Base-by-base conservation (phyloP, 805 yeast genomes). In the Candida maltosa region DNA sequence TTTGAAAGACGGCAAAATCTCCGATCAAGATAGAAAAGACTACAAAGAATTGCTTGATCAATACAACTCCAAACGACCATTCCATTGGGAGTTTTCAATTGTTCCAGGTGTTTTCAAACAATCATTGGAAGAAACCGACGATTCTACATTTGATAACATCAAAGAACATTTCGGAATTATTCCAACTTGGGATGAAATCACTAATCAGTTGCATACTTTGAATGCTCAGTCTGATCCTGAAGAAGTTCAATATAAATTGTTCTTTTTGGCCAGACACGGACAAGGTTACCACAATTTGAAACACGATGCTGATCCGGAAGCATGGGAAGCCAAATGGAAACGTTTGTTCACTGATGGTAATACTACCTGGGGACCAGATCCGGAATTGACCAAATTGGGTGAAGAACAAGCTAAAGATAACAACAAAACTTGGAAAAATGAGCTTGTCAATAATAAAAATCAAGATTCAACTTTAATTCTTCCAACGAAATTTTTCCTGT, bases 201-300 rank as follows among this genome's bases (percentile, higher is more conserved):
- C 49, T 20, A 26, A 24, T 1, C 56, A 61, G 21, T 35, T 76
- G 20, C 44, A 49, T 1, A 38, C 48, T 8, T 52, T 76, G 42
- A 74, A 73, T 41, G n/a, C n/a, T n/a, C 34, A 37, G 2, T 29
- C 46, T 5, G 65, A 70, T 14, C 39, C 44, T 0, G 45, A 44
- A 1, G 65, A 70, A 40, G 78, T 60, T 23, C 32, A 40, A 18
- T 76, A 64, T 52, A 78, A 77, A 46, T 46, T 78, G 31, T 39
- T 78, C 3, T 69, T 75, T 31, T 62, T 75, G 35, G 80, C 82
- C 8, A 66, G 87, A 50, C 87, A 81, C 46, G 87, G 87, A 5
- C 84, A 80, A 52, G 87, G 87, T 0, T 73, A 58, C 49, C 88
- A 81, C 43, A 81, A 81, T 46, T 62, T 65, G 29, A 70, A 75